Conservation (phyloP, 495 filamentous ascomycete genomes). For the Aspergillus kassunensis region DNA sequence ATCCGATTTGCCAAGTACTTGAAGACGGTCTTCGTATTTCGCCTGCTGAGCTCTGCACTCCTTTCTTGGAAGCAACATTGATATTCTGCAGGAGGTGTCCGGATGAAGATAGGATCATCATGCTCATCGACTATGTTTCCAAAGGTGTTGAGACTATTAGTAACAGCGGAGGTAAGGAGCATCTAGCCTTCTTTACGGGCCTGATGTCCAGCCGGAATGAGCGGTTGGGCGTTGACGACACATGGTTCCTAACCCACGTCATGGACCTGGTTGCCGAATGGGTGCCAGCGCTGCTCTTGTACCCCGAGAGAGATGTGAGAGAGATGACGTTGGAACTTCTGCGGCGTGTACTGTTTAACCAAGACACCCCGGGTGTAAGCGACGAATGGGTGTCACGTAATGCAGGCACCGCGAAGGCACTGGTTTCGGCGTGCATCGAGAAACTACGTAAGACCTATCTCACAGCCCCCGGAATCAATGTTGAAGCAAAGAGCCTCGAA, state of each 20-base stretch:
- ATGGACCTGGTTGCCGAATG: conserved; percentile 57
- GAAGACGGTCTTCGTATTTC: conserved; percentile 52
- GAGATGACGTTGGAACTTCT: conserved; percentile 52
- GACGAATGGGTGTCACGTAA: conserved; percentile 26
- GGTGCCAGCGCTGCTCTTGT: conserved; percentile 65
- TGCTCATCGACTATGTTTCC: conserved; percentile 44
- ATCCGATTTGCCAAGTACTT: conserved; percentile 42
- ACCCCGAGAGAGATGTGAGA: conserved; percentile 53
- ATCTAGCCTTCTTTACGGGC: conserved; percentile 54
- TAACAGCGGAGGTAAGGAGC: conserved; percentile 52
- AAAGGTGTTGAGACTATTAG: conserved; percentile 34
- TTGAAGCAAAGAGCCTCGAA: conserved; percentile 37
- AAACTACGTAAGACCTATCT: conserved; percentile 31
- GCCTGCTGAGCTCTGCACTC: conserved; percentile 51
- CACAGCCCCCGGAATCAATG: conserved; percentile 17
- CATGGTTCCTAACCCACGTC: conserved; percentile 39
- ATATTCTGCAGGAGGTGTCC: conserved; percentile 45
- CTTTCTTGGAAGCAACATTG: conserved; percentile 50
- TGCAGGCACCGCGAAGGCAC: conserved; percentile 27
- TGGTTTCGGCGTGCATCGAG: conserved; percentile 34
- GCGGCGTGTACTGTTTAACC: conserved; percentile 51
- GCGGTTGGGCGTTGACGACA: conserved; percentile 27
- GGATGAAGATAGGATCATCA: conserved; percentile 31
- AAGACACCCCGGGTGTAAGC: conserved; percentile 25
- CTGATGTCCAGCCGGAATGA: conserved; percentile 39